Conservation (phyloP, 2,329 filamentous ascomycete genomes). For the Cadophora sp. region DNA sequence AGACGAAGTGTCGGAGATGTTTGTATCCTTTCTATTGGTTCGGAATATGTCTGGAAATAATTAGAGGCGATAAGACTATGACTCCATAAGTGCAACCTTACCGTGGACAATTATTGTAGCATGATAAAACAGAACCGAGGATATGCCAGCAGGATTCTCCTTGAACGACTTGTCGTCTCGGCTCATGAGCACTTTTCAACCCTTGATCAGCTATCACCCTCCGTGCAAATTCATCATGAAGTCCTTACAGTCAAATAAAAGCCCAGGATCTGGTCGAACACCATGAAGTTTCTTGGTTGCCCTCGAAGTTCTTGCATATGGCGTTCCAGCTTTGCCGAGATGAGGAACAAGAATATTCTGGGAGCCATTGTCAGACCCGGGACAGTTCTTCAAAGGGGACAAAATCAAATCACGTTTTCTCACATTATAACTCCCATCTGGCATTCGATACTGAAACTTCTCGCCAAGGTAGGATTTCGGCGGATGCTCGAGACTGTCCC, state of each 20-base stretch:
- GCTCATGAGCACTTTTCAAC: slow-evolving; percentile 51
- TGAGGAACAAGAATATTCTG: slow-evolving; percentile 66
- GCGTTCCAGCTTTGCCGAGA: slow-evolving; percentile 70
- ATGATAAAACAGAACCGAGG: slow-evolving; percentile 54
- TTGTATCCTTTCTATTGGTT: slow-evolving; percentile 26
- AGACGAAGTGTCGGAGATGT: slow-evolving; percentile 41
- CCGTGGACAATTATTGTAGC: slow-evolving; percentile 58
- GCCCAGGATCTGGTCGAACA: slow-evolving; percentile 65
- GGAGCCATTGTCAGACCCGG: neutral
- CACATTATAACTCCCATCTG: slow-evolving; percentile 69
- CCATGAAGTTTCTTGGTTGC: slow-evolving; percentile 64
- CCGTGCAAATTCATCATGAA: neutral
- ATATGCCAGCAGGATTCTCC: slow-evolving; percentile 52
- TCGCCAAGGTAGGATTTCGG: slow-evolving; percentile 69
- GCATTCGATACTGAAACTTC: slow-evolving; percentile 66
- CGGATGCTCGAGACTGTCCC: slow-evolving; percentile 74
- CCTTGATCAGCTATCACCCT: neutral
- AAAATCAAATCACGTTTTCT: neutral
- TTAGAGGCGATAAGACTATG: neutral
- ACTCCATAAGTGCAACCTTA: neutral
- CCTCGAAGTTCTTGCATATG: slow-evolving; percentile 69
- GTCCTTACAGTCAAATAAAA: slow-evolving; percentile 60
- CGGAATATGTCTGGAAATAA: slow-evolving; percentile 50
- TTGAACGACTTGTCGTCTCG: slow-evolving; percentile 36
- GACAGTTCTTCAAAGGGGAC: neutral